Percentiles rank a stretch among this genome's conserved stretches.
These are phyloP conservation scores for Moelleriella libera DNA, from an alignment of 2,329 filamentous ascomycete genomes.

Conservation along the genomic window DNA sequence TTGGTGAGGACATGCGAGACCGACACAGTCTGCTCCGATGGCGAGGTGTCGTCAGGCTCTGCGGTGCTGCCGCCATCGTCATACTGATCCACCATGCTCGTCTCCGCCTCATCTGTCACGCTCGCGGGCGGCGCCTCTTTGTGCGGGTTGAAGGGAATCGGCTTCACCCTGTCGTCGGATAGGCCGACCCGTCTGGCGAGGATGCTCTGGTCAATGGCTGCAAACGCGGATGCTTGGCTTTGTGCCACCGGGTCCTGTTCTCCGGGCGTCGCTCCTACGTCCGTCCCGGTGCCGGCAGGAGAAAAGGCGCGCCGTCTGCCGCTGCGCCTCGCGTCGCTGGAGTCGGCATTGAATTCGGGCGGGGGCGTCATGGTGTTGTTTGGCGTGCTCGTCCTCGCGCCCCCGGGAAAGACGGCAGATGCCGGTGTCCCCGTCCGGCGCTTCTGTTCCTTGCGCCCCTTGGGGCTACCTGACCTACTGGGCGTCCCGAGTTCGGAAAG, in stretches of 20 bases:
- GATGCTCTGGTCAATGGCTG: constrained; percentile 50
- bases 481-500: constrained; percentile 43
- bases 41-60: constrained; percentile 8
- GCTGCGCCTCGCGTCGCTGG: constrained; percentile 18
- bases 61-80: background rate
- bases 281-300: constrained; percentile 16
- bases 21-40: constrained; percentile 34
- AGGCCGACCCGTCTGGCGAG: constrained; percentile 39
- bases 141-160: constrained; percentile 27
- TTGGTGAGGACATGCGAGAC: constrained; percentile 72
- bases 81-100: constrained; percentile 6
- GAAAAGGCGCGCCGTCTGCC: constrained; percentile 26
- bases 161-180: constrained; percentile 23
- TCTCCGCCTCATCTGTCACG: constrained; percentile 7
- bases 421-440: constrained; percentile 17
- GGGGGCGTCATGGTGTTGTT: constrained; percentile 19
- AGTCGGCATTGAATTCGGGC: constrained; percentile 26
- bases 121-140: constrained; percentile 15
- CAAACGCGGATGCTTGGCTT: constrained; percentile 44
- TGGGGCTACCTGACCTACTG: constrained; percentile 33
- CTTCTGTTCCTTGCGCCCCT: constrained; percentile 31
- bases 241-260: constrained; percentile 20
- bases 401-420: constrained; percentile 8
- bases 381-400: constrained; percentile 11
- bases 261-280: constrained; percentile 12